Evolutionary conservation across 2,329 filamentous ascomycete species (phyloP), one percentile per base, ranked within the genome.

Genomic region (Hypocreales sp.): DNA sequence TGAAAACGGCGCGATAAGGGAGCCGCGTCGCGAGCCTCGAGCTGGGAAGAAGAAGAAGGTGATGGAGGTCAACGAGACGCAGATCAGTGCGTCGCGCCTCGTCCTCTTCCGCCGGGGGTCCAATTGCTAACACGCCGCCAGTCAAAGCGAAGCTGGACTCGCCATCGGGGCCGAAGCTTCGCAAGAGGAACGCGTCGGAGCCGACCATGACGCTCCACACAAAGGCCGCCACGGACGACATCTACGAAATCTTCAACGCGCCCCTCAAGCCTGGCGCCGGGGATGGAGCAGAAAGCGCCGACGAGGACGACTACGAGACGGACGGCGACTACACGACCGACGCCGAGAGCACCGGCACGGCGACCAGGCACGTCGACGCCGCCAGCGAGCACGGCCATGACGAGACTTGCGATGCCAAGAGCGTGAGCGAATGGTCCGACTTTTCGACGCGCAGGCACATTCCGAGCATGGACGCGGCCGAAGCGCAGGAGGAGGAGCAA

Each of bases 161-260:
- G 2, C 87, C 86, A 0, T 80, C 80, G 1, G 71, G 75, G n/a
- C 74, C 73, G 4, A 95, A 92, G 51, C 65, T 87, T 30, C 79
- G 76, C 37, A 81, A 81, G 50, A 90, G 79, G 48, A 75, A 74
- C 39, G 38, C 53, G 3, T 59, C 66, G 27, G 87, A 95, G 51
- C 81, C 86, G n/a, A 98, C 90, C 2, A 94, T 98, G 86, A 98
- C 90, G 1, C 71, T 98, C 38, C 84, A 95, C 46, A 98, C 90
- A 9, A 81, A 72, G 41, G 87, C 90, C 37, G 90, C 90, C 5
- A 94, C 87, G 35, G 86, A 95, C 40, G 90, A 98, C 40, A 94
- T 98, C 28, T 95, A 95, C 44, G 84, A 84, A 31, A 82, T 98
- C 25, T 98, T 95, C 55, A 95, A 90, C 44, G 80, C 90, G 31